These are phyloP conservation scores for Aspergillus pseudoglaucus DNA, from an alignment of 2,329 filamentous ascomycete genomes.

Conservation along the genomic window DNA sequence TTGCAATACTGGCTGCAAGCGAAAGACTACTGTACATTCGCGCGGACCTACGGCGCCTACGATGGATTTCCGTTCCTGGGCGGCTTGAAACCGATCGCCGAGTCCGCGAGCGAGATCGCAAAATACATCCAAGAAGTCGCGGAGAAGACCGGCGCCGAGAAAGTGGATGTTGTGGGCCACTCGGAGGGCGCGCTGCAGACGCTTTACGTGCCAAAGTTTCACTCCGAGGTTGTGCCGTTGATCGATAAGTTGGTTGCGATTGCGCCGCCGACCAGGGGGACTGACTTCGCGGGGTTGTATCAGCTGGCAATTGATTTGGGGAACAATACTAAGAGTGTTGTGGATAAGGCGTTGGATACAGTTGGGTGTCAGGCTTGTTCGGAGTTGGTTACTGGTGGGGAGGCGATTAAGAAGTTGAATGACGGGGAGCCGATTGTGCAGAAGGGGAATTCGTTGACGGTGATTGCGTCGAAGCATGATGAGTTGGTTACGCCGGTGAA, in stretches of 20 bases:
- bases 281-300: constrained; percentile 24
- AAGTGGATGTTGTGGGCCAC: constrained; percentile 39
- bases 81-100: constrained; percentile 31
- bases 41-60: constrained; percentile 38
- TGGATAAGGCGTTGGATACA: constrained; percentile 18
- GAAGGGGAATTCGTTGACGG: constrained; percentile 26
- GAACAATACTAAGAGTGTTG: constrained; percentile 15
- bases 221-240: constrained; percentile 18
- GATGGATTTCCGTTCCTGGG: constrained; percentile 32
- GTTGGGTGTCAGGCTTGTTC: constrained; percentile 30
- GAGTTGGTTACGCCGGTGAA: constrained; percentile 29
- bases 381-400: constrained; percentile 24
- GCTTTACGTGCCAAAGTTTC: constrained; percentile 36
- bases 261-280: constrained; percentile 31
- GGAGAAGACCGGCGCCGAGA: constrained; percentile 28
- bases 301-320: constrained; percentile 23
- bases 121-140: constrained; percentile 33
- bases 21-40: constrained; percentile 39
- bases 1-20: constrained; percentile 30
- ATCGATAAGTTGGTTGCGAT: constrained; percentile 31
- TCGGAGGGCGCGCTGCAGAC: constrained; percentile 40
- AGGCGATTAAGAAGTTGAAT: constrained; percentile 25
- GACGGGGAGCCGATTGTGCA: constrained; percentile 30
- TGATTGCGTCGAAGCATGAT: constrained; percentile 28
- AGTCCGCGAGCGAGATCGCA: constrained; percentile 36